These are phyloP conservation scores for Neophaeococcomyces mojaviensis DNA, from an alignment of 2,329 filamentous ascomycete species.

Conservation along the genomic window DNA sequence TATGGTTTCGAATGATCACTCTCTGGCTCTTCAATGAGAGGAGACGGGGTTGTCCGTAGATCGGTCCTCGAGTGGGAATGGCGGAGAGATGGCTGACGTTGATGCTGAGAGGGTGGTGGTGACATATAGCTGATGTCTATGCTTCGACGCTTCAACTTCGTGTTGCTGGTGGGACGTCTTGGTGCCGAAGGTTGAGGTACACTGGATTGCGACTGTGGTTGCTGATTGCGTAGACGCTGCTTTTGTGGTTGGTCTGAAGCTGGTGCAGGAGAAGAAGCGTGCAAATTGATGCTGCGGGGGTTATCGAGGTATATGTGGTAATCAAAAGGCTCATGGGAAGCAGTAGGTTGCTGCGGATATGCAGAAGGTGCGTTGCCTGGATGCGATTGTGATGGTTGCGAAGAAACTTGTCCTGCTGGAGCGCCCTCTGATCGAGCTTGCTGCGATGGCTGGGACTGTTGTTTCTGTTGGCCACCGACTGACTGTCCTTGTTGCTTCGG, in stretches of 20 bases:
- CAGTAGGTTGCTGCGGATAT: background rate
- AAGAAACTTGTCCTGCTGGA: background rate
- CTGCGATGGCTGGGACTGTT: no score
- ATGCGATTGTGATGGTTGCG: background rate
- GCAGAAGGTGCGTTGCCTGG: background rate
- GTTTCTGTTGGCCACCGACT: background rate
- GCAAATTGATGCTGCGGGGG: conserved; percentile 4
- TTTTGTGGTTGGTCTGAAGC: background rate
- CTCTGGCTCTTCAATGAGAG: no score
- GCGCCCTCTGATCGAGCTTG: background rate
- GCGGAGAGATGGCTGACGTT: no score
- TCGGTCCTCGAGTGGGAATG: no score
- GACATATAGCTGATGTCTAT: conserved; percentile 4
- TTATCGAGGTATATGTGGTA: conserved; percentile 8
- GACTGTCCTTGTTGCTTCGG: background rate
- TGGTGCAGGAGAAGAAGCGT: conserved; percentile 4
- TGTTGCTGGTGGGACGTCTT: conserved; percentile 1
- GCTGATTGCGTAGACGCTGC: background rate
- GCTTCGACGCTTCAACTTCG: conserved; percentile 6
- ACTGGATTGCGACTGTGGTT: background rate
- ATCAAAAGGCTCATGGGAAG: conserved; percentile 1
- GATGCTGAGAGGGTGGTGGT: no score
- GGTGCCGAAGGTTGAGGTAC: background rate
- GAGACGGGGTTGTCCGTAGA: no score
- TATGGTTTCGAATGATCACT: no score